Evolutionary conservation across 164 flowering plant species (phyloP).

Genomic region (Liquidambar formosana): DNA sequence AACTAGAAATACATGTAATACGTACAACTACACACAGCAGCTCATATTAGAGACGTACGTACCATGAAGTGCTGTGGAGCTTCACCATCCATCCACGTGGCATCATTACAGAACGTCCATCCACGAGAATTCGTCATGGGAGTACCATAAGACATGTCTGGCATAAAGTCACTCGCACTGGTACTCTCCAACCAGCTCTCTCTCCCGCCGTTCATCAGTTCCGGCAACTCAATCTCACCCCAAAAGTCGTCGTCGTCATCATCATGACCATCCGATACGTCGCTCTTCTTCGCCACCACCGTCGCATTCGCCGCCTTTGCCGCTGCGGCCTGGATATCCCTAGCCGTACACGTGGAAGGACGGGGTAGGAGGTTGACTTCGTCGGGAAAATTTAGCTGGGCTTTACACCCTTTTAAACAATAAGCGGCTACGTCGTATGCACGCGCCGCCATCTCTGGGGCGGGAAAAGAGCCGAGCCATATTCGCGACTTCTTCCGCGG

Average conservation of each 20-base stretch:
- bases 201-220: conserved; percentile 24
- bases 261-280: not conserved
- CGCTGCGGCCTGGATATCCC: conserved; percentile 73
- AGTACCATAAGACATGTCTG: not conserved
- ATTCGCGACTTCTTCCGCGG: conserved; percentile 71
- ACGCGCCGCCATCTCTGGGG: conserved; percentile 80
- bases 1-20: no score
- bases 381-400: conserved; percentile 67
- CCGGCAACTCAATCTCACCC: conserved; percentile 70
- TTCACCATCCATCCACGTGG: conserved; percentile 27
- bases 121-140: conserved; percentile 11
- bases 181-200: not conserved
- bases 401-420: conserved; percentile 55
- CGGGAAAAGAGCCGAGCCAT: conserved; percentile 75
- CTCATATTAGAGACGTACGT: conserved; percentile 8
- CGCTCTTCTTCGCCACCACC: conserved; percentile 5
- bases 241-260: conserved; percentile 48
- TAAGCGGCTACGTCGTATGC: conserved; percentile 74
- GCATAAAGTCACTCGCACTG: not conserved
- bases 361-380: conserved; percentile 54
- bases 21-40: not conserved
- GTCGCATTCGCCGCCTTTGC: conserved; percentile 43
- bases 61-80: conserved; percentile 14
- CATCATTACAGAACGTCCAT: conserved; percentile 10
- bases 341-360: conserved; percentile 47